A percentile compares a stretch with the other conserved stretches of the same genome.
phyloP scores from a whole-genome alignment of 1,284 basidiomycete species.

The Mycena sp. region DNA sequence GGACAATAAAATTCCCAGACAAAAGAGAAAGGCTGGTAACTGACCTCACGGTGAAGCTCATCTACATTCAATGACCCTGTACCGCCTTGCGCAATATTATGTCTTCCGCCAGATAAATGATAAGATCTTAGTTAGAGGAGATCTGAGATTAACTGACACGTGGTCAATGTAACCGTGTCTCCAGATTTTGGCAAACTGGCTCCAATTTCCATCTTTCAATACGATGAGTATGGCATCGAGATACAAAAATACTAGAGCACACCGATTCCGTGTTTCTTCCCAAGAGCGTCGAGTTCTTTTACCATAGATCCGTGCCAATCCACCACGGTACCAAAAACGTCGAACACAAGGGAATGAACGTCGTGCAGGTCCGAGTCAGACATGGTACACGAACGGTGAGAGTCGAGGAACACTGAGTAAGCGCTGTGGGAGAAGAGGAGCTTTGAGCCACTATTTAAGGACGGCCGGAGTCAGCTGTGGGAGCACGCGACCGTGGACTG shows the following conservation, averaged over 20 bases:
- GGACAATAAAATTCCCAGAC: constrained; percentile 27
- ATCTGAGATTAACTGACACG: constrained; percentile 48
- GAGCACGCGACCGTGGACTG: too few species aligned
- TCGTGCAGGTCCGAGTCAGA: constrained; percentile 24
- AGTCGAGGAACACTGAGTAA: too few species aligned
- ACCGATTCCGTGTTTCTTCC: constrained; percentile 38
- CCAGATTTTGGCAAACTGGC: constrained; percentile 65
- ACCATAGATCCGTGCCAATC: constrained; percentile 65
- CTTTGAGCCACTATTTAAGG: too few species aligned
- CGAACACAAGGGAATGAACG: constrained; percentile 67
- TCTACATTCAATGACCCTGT: constrained; percentile 63
- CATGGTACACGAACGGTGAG: too few species aligned
- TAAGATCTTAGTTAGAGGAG: not conserved
- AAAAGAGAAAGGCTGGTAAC: too few species aligned
- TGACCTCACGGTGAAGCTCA: constrained; percentile 60
- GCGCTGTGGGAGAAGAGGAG: too few species aligned
- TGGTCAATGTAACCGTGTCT: constrained; percentile 57
- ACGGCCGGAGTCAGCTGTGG: too few species aligned
- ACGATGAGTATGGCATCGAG: not conserved
- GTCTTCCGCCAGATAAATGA: constrained; percentile 31
- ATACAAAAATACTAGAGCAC: not conserved
- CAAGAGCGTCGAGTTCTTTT: constrained; percentile 47
- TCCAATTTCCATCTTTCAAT: constrained; percentile 48
- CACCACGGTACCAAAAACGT: constrained; percentile 71
- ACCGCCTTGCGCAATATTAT: constrained; percentile 53